These are phyloP conservation scores for Cephalotrichum gorgonifer DNA, from an alignment of 2,329 filamentous ascomycete species.

Conservation along the genomic window DNA sequence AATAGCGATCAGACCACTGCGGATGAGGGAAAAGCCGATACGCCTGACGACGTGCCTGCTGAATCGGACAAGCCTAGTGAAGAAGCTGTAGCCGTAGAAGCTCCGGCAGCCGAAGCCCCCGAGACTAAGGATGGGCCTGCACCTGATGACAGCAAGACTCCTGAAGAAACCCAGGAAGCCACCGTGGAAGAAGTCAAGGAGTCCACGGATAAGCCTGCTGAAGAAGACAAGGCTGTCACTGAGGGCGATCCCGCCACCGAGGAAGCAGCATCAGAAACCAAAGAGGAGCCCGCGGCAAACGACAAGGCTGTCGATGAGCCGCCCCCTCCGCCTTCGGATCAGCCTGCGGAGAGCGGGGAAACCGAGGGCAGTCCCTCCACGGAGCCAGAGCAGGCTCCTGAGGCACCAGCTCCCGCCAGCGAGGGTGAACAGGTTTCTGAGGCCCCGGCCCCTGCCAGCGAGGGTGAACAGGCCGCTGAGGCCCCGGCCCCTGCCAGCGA, in stretches of 20 bases:
- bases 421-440: background rate
- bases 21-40: too few relatives aligned
- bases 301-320: constrained; percentile 1
- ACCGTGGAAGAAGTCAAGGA: too few relatives aligned
- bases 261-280: constrained; percentile 8
- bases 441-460: background rate
- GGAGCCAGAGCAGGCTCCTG: background rate
- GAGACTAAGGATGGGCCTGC: constrained; percentile 6
- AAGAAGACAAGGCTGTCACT: constrained; percentile 2
- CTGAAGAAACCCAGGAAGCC: background rate
- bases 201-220: too few relatives aligned
- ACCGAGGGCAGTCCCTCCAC: too few relatives aligned
- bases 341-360: constrained; percentile 2
- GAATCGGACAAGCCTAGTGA: background rate
- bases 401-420: background rate
- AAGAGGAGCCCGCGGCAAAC: background rate
- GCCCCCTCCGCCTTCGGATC: background rate
- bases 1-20: too few relatives aligned
- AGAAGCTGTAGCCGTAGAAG: background rate
- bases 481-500: constrained; percentile 2
- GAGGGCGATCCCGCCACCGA: constrained; percentile 5
- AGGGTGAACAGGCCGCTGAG: constrained; percentile 5
- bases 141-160: background rate
- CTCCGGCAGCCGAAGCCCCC: background rate
- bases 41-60: background rate